Conservation (phyloP, 2,329 filamentous ascomycete genomes). For the Colletotrichum sp. region DNA sequence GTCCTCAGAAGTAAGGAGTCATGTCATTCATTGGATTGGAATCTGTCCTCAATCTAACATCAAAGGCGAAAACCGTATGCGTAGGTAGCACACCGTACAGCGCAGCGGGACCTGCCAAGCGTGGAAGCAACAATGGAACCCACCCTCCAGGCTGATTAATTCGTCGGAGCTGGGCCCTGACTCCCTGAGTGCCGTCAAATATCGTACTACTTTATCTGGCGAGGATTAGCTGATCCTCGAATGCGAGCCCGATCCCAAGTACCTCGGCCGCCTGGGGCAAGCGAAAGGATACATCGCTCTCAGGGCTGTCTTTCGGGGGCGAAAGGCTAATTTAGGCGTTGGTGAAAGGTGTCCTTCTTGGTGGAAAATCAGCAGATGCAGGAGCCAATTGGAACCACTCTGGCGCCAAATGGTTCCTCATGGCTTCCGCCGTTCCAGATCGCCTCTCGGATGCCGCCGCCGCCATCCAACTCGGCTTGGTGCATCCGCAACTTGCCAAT, state of each 20-base stretch:
- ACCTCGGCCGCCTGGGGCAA: neutral
- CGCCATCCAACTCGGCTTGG: conserved; percentile 15
- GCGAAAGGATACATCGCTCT: neutral
- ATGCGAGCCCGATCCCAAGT: neutral
- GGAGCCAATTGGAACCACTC: conserved; percentile 13
- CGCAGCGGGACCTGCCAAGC: neutral
- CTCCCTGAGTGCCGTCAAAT: neutral
- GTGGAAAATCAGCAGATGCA: conserved; percentile 24
- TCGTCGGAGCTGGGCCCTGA: neutral
- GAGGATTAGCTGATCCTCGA: conserved; percentile 17
- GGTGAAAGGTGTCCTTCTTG: conserved; percentile 23
- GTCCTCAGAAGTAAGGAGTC: neutral
- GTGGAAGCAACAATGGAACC: neutral
- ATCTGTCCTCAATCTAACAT: conserved; percentile 16
- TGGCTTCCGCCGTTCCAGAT: conserved; percentile 9
- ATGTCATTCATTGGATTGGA: neutral
- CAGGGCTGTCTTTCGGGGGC: neutral
- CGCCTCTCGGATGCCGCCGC: conserved; percentile 19
- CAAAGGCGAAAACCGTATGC: neutral
- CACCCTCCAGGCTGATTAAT: conserved; percentile 10
- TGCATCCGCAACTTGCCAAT: conserved; percentile 18
- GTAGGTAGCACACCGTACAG: neutral
- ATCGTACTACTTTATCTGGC: conserved; percentile 17
- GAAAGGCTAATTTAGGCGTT: neutral
- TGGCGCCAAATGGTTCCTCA: neutral